A percentile compares a stretch with the other conserved stretches of the same genome.
These are phyloP conservation scores for Aschersonia sp. DNA, from an alignment of 2,329 filamentous ascomycete species.

Conservation along the genomic window DNA sequence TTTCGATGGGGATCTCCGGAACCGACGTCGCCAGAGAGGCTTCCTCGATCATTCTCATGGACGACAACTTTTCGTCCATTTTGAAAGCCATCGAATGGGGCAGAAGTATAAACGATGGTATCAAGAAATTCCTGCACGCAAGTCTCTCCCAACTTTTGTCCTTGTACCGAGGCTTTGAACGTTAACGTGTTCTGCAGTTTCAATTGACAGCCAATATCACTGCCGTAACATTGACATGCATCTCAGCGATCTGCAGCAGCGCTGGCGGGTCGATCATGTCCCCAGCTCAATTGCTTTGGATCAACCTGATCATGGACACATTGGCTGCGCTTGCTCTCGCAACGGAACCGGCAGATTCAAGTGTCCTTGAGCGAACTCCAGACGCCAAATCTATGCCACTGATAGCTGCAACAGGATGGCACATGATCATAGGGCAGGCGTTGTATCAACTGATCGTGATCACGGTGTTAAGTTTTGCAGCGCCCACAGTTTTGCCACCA, in stretches of 20 bases:
- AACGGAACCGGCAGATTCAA: constrained; percentile 44
- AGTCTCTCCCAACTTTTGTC: neutral
- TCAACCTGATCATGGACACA: constrained; percentile 58
- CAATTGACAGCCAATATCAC: constrained; percentile 60
- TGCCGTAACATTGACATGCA: constrained; percentile 50
- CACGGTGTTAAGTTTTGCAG: constrained; percentile 45
- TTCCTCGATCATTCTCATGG: constrained; percentile 51
- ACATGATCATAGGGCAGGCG: constrained; percentile 49
- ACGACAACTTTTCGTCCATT: constrained; percentile 53
- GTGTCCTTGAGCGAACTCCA: constrained; percentile 38
- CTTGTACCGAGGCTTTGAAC: neutral
- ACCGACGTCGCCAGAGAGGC: constrained; percentile 56
- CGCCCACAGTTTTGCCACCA: constrained; percentile 29
- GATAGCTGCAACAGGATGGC: constrained; percentile 52
- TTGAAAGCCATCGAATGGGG: constrained; percentile 55
- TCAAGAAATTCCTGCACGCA: constrained; percentile 53
- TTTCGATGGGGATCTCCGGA: constrained; percentile 55
- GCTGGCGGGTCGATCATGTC: constrained; percentile 44
- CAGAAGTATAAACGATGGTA: constrained; percentile 51
- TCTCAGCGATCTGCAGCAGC: constrained; percentile 43
- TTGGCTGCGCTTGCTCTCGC: constrained; percentile 52
- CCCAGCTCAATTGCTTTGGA: constrained; percentile 53
- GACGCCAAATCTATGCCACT: constrained; percentile 53
- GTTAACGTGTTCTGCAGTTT: constrained; percentile 20
- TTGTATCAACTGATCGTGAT: constrained; percentile 44